A percentile compares a stretch with the other conserved stretches of the same genome.
phyloP scores from a whole-genome alignment of 2,329 filamentous ascomycete genomes.

The Neofusicoccum umdonicola region DNA sequence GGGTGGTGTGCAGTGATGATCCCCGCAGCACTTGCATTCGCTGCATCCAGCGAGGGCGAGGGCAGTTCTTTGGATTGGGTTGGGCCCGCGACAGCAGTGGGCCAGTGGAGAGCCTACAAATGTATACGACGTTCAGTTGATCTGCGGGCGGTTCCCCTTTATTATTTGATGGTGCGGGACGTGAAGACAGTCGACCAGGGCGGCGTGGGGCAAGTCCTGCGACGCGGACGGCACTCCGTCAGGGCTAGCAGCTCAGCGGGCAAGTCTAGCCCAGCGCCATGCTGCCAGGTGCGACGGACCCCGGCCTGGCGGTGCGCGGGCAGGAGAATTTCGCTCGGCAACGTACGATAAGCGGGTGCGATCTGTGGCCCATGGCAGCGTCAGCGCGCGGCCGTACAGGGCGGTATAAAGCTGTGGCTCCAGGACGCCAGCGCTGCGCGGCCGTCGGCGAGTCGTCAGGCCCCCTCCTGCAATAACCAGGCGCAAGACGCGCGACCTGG shows the following conservation, averaged over 20 bases:
- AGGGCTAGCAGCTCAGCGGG: slow-evolving; percentile 1
- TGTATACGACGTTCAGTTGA: slow-evolving; percentile 4
- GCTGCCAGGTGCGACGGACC: slow-evolving; percentile 11
- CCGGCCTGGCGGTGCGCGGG: not conserved
- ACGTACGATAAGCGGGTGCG: slow-evolving; percentile 10
- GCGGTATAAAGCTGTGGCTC: slow-evolving; percentile 5
- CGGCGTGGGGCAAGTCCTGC: slow-evolving; percentile 7
- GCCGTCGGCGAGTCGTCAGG: slow-evolving; percentile 7
- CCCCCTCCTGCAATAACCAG: slow-evolving; percentile 8
- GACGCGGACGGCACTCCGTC: slow-evolving; percentile 10
- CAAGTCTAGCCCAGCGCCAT: slow-evolving; percentile 13
- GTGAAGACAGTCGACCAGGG: slow-evolving; percentile 1
- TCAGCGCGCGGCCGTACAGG: not conserved
- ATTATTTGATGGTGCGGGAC: slow-evolving; percentile 13
- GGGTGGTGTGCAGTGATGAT: slow-evolving; percentile 9
- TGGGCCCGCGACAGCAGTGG: slow-evolving; percentile 15
- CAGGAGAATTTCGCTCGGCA: slow-evolving; percentile 3
- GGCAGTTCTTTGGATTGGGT: slow-evolving; percentile 7
- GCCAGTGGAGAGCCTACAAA: slow-evolving; percentile 15
- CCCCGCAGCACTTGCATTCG: slow-evolving; percentile 7
- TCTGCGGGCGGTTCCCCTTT: slow-evolving; percentile 15
- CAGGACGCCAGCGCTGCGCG: not conserved
- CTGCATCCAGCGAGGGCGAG: not conserved
- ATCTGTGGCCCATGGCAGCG: not conserved
- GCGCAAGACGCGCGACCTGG: slow-evolving; percentile 1